Evolutionary conservation across 2,329 filamentous ascomycete species (phyloP).

Genomic region (Colletotrichum eremochloae): DNA sequence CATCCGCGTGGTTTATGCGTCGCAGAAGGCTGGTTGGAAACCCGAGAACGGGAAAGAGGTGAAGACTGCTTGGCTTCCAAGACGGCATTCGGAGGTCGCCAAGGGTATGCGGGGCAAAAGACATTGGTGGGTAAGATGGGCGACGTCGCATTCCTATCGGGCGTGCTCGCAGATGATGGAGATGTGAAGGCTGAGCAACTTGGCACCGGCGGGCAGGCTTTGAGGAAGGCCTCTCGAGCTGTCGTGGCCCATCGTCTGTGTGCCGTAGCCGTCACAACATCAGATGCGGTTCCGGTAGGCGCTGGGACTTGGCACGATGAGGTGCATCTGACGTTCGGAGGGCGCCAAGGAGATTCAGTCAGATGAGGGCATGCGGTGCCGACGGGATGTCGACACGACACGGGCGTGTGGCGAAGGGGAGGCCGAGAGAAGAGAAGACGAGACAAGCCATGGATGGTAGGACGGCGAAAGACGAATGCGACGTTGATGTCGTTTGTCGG

Average conservation of each 20-base stretch:
- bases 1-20: conserved; percentile 24
- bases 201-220: conserved; percentile 16
- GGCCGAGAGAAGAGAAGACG: background rate
- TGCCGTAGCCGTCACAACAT: conserved; percentile 6
- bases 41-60: conserved; percentile 8
- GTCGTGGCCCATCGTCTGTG: background rate
- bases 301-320: conserved; percentile 32
- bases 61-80: conserved; percentile 30
- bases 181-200: conserved; percentile 30
- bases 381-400: conserved; percentile 12
- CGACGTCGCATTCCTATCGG: conserved; percentile 30
- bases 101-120: conserved; percentile 8
- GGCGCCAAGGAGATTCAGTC: conserved; percentile 29
- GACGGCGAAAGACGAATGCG: background rate
- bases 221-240: conserved; percentile 11
- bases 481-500: background rate
- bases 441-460: background rate
- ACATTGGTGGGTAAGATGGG: conserved; percentile 11
- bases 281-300: conserved; percentile 22
- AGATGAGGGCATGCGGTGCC: conserved; percentile 27
- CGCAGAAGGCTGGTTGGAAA: conserved; percentile 14
- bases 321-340: conserved; percentile 26
- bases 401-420: background rate
- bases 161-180: conserved; percentile 9
- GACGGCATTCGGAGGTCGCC: conserved; percentile 31